These are phyloP conservation scores for Pleurotus citrinopileatus DNA, from an alignment of 768 basidiomycete species.

Conservation along the genomic window DNA sequence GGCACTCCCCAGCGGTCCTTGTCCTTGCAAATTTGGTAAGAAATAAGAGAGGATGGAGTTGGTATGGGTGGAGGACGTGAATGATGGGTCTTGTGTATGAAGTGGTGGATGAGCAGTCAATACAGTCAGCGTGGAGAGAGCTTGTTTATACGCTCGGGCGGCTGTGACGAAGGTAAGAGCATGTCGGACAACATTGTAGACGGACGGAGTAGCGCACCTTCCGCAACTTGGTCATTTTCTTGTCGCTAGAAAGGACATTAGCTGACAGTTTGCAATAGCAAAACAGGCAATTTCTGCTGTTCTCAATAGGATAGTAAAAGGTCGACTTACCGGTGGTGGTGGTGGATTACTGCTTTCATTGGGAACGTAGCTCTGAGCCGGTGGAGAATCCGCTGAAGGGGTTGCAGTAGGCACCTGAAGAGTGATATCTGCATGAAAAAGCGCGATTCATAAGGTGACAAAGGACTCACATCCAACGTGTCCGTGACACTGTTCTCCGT, in stretches of 20 bases:
- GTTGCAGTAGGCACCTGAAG: not conserved
- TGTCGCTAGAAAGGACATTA: conserved; percentile 18
- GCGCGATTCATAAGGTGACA: not conserved
- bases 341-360: not conserved
- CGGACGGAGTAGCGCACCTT: conserved; percentile 37
- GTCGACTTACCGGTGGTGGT: conserved; percentile 3
- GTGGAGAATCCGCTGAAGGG: not conserved
- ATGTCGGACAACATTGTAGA: not conserved
- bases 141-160: conserved; percentile 72
- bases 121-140: conserved; percentile 61
- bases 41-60: conserved; percentile 62
- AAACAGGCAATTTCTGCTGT: not conserved
- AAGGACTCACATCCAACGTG: conserved; percentile 25
- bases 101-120: conserved; percentile 59
- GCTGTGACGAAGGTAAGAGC: conserved; percentile 36
- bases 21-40: conserved; percentile 70
- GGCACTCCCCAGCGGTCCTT: conserved; percentile 70
- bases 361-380: not conserved
- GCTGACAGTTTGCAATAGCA: not conserved
- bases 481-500: conserved; percentile 25
- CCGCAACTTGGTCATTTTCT: conserved; percentile 42
- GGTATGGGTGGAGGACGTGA: conserved; percentile 35
- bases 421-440: not conserved
- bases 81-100: conserved; percentile 52
- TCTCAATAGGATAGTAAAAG: not conserved